phyloP scores from a whole-genome alignment of 2,329 filamentous ascomycete genomes.

The Dothidotthia symphoricarpi region DNA sequence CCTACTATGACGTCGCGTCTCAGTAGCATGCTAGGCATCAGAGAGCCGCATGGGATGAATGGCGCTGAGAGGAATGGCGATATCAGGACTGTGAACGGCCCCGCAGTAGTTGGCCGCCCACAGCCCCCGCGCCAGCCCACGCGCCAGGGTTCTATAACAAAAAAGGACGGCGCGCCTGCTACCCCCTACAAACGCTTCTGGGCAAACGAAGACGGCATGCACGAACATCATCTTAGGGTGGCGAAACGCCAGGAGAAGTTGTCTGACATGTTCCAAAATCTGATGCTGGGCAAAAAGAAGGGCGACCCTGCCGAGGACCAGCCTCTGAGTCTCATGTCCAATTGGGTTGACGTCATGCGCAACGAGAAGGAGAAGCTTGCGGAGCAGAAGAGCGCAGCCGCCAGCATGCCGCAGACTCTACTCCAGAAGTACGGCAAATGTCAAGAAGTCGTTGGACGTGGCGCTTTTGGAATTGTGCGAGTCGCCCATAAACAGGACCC shows the following conservation, averaged over 20 bases:
- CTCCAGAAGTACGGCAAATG: constrained; percentile 98
- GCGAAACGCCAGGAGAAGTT: constrained; percentile 93
- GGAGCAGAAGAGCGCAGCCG: constrained; percentile 73
- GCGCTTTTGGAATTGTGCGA: constrained; percentile 94
- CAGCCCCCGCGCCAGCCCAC: constrained; percentile 25
- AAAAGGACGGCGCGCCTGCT: constrained; percentile 23
- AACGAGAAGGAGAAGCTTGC: constrained; percentile 77
- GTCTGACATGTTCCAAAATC: constrained; percentile 82
- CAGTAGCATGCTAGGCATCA: constrained; percentile 43
- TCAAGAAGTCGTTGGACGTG: constrained; percentile 92
- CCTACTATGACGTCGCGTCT: constrained; percentile 46
- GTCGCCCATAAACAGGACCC: constrained; percentile 95
- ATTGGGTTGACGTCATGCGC: constrained; percentile 91
- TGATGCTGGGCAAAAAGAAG: constrained; percentile 78
- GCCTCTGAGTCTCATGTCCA: constrained; percentile 88
- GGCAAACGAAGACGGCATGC: constrained; percentile 63
- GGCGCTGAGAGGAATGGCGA: constrained; percentile 31
- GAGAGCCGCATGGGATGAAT: constrained; percentile 25
- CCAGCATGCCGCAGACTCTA: constrained; percentile 72
- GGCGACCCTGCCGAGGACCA: constrained; percentile 68
- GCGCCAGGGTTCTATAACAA: constrained; percentile 29
- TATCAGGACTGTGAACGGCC: constrained; percentile 28
- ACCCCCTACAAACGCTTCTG: constrained; percentile 54
- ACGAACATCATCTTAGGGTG: constrained; percentile 86
- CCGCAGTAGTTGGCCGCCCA: constrained; percentile 25